A percentile compares a stretch with the other conserved stretches of the same genome.
Conservation (phyloP, 1,284 basidiomycete species). For the Fistulina hepatica region DNA sequence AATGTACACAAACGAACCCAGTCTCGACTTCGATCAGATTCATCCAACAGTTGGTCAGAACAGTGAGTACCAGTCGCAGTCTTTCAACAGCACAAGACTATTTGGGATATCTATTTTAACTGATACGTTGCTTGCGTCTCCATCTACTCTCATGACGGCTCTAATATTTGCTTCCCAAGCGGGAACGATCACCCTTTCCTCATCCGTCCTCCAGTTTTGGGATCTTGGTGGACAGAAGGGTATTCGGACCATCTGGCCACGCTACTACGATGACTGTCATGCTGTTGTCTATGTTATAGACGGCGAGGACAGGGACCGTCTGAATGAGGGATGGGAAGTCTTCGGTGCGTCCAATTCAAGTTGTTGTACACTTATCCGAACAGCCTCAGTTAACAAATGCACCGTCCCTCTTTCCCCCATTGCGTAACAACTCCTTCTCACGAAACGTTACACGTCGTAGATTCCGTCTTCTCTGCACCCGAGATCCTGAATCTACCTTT, state of each 20-base stretch:
- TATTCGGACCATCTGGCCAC: slow-evolving; percentile 85
- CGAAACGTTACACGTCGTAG: slow-evolving; percentile 44
- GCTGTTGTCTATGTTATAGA: slow-evolving; percentile 90
- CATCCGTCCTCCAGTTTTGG: slow-evolving; percentile 89
- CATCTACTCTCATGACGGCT: neutral
- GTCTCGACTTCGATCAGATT: slow-evolving; percentile 80
- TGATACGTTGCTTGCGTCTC: too few species aligned
- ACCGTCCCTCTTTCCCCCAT: neutral
- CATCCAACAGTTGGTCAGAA: slow-evolving; percentile 92
- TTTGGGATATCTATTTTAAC: too few species aligned
- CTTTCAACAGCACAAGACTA: neutral
- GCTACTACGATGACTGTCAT: slow-evolving; percentile 91
- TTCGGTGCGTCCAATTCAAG: slow-evolving; percentile 55
- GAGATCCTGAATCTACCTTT: slow-evolving; percentile 82
- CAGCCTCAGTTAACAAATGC: neutral
- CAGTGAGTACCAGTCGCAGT: slow-evolving; percentile 39
- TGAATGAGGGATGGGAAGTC: slow-evolving; percentile 89
- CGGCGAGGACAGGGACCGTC: slow-evolving; percentile 73
- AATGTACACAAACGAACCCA: slow-evolving; percentile 75
- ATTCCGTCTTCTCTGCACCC: slow-evolving; percentile 74
- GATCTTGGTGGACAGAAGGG: slow-evolving; percentile 88
- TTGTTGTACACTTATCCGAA: neutral
- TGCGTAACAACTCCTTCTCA: slow-evolving; percentile 16
- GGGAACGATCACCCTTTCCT: slow-evolving; percentile 84
- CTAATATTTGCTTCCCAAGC: slow-evolving; percentile 34